Percentiles rank a stretch among this genome's conserved stretches.
These are phyloP conservation scores for Xylaria sp. DNA, from an alignment of 2,329 filamentous ascomycete genomes.

Conservation along the genomic window DNA sequence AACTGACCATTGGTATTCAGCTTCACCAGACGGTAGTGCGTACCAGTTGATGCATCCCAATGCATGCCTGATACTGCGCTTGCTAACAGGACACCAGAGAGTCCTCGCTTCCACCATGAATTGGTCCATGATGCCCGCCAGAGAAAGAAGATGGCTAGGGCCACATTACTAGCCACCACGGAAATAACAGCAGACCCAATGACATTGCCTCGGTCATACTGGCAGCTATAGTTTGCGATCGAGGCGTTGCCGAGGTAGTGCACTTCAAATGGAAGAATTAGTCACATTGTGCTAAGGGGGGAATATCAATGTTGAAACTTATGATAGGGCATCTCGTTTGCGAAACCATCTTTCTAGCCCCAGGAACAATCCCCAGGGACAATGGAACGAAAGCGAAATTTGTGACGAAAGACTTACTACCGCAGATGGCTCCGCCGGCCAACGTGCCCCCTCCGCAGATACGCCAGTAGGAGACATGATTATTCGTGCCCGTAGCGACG, in stretches of 20 bases:
- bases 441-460: conserved; percentile 73
- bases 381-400: no score
- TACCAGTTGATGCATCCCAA: conserved; percentile 81
- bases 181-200: conserved; percentile 78
- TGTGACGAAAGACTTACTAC: conserved; percentile 55
- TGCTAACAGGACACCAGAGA: conserved; percentile 75
- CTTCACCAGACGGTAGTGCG: conserved; percentile 69
- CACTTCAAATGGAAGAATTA: conserved; percentile 56
- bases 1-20: conserved; percentile 57
- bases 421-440: conserved; percentile 79
- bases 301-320: not conserved
- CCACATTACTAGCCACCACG: conserved; percentile 74
- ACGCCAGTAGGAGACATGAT: conserved; percentile 67
- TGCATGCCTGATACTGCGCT: conserved; percentile 87
- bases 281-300: not conserved
- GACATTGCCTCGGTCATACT: conserved; percentile 69
- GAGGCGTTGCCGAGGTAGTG: conserved; percentile 89
- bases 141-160: conserved; percentile 81
- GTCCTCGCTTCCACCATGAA: conserved; percentile 77
- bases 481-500: conserved; percentile 71
- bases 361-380: not conserved
- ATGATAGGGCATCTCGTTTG: not conserved
- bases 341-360: not conserved
- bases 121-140: conserved; percentile 81
- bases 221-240: conserved; percentile 78